Evolutionary conservation across 345 rosid genomes (phyloP).

Genomic region (rapeseed (Brassica napus)): Da-Ae NC_063435.1:23940001-23940500

Average conservation of each 20-base stretch:
- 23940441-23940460: neutral
- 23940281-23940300: slow-evolving; percentile 43
- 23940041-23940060: slow-evolving; percentile 17
- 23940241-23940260: slow-evolving; percentile 36
- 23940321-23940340: slow-evolving; percentile 27
- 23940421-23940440: slow-evolving; percentile 25
- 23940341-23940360: slow-evolving; percentile 22
- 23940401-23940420: slow-evolving; percentile 1
- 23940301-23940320: slow-evolving; percentile 12
- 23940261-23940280: slow-evolving; percentile 39
- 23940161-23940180: slow-evolving; percentile 2
- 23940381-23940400: slow-evolving; percentile 18
- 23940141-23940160: neutral
- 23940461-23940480: slow-evolving; percentile 38
- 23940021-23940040: neutral
- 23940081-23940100: neutral
- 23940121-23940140: neutral
- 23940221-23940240: neutral
- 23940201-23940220: slow-evolving; percentile 17
- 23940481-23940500: slow-evolving; percentile 37
- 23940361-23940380: neutral
- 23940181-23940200: neutral
- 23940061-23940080: slow-evolving; percentile 20
- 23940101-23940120: neutral
- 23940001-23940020: neutral